Conservation (phyloP, 2,329 filamentous ascomycete genomes). For the Periconia sp. region DNA sequence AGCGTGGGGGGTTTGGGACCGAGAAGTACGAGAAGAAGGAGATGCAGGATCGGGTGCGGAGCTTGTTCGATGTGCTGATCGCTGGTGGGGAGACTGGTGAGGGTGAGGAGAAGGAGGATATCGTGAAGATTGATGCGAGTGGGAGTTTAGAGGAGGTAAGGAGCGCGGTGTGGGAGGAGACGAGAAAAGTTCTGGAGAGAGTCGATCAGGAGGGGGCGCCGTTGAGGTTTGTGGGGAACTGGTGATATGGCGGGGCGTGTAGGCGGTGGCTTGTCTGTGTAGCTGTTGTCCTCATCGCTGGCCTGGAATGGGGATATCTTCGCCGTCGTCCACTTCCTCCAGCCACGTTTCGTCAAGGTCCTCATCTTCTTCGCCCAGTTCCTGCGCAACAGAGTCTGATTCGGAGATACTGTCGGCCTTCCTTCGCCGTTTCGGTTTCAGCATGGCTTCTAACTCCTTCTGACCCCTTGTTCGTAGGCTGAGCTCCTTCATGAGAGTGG, state of each 20-base stretch:
- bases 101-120: slow-evolving; percentile 52
- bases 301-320: slow-evolving; percentile 11
- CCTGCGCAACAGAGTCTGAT: slow-evolving; percentile 11
- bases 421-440: slow-evolving; percentile 56
- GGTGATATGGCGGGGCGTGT: slow-evolving; percentile 16
- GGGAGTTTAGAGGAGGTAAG: slow-evolving; percentile 55
- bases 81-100: slow-evolving; percentile 45
- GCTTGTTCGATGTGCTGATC: slow-evolving; percentile 65
- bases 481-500: slow-evolving; percentile 78
- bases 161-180: slow-evolving; percentile 28
- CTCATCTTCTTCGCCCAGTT: slow-evolving; percentile 28
- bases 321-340: slow-evolving; percentile 32
- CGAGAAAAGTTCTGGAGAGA: slow-evolving; percentile 23
- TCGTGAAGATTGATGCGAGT: slow-evolving; percentile 59
- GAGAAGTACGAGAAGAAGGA: slow-evolving; percentile 86
- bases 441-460: slow-evolving; percentile 69
- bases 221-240: slow-evolving; percentile 31
- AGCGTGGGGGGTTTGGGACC: slow-evolving; percentile 81
- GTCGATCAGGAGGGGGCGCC: slow-evolving; percentile 23
- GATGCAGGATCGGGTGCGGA: slow-evolving; percentile 78
- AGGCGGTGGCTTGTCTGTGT: not conserved
- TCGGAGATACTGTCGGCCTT: slow-evolving; percentile 27
- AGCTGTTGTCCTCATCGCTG: not conserved
- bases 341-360: slow-evolving; percentile 40
- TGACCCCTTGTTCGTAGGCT: slow-evolving; percentile 71